Evolutionary conservation across 129 eudicot genomes (phyloP).

Genomic region (Artemisia tridentata): DNA sequence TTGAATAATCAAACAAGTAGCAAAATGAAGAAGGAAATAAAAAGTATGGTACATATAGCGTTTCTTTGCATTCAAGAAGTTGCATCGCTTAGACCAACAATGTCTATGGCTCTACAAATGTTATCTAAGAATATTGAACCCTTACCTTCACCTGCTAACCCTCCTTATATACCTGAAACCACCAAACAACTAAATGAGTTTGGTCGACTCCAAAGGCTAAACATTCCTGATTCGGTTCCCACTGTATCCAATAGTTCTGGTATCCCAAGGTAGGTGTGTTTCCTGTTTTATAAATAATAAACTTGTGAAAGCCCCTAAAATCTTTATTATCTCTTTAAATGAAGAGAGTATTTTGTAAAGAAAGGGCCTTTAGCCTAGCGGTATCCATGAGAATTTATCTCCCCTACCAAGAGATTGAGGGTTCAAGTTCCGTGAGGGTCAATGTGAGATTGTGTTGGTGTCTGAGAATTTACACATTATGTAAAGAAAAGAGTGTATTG

Average conservation of each 20-base stretch:
- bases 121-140: constrained; percentile 49
- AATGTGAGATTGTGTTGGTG: too few species aligned
- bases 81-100: constrained; percentile 69
- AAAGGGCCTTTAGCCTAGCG: too few species aligned
- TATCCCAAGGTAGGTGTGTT: constrained; percentile 45
- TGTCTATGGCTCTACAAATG: constrained; percentile 67
- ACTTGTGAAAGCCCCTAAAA: too few species aligned
- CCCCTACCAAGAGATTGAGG: too few species aligned
- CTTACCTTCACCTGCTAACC: constrained; percentile 59
- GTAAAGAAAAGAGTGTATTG: too few species aligned
- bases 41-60: constrained; percentile 62
- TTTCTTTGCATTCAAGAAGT: constrained; percentile 79
- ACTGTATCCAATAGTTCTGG: constrained; percentile 50
- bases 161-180: constrained; percentile 60
- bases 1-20: constrained; percentile 30
- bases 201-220: constrained; percentile 19
- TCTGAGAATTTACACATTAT: too few species aligned
- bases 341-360: too few species aligned
- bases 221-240: constrained; percentile 45
- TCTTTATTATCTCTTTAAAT: too few species aligned
- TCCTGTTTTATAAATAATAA: too few species aligned
- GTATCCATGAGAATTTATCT: too few species aligned
- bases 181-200: constrained; percentile 39
- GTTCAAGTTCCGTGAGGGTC: too few species aligned
- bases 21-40: constrained; percentile 35